Base-by-base conservation (phyloP, 2,329 filamentous ascomycete species). In the Diatrype stigma region DNA sequence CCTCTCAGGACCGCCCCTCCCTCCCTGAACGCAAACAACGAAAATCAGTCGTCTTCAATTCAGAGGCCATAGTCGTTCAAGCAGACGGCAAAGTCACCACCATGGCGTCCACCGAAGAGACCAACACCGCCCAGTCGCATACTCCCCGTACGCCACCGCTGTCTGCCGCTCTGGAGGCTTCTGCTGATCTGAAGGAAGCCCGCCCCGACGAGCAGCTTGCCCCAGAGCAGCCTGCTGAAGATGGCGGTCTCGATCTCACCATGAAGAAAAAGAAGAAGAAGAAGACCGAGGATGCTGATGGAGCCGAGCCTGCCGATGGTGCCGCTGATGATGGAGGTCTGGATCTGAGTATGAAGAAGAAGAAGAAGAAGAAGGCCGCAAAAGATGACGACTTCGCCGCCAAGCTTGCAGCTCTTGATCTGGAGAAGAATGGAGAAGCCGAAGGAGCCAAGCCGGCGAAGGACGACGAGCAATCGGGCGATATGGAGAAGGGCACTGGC, bases 31-130 rank as follows among this genome's bases (percentile, higher is more conserved):
- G 81, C 68, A 91, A 89, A 72, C 84, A 87, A 66, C 88, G 92
- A 75, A 96, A 97, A 76, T 95, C 90, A 45, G 93, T 97, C 66
- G 86, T 91, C 59, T 97, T 97, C 72, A 92, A 87, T 69, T 89
- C 94, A 73, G 89, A 90, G 66, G 83, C 90, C 63, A 82, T 89
- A 60, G 85, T 96, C 64, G 92, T 96, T 70, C 89, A 96, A 77
- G 83, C 84, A 72, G 89, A 96, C 79, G 93, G 93, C 64, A 84
- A 86, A 68, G 84, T 96, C 68, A 90, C 83, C 65, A 85, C 88
- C 73, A 80, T 84, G 70, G 84, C 89, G 70, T 81, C 85, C 60
- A 79, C 81, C 63, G 84, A 87, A 65, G 88, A 90, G 64, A 80
- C 87, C 63, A 91, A 91, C 60, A 89, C 88, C 63, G 90, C 90